These are phyloP conservation scores for Stemphylium lycopersici DNA, from an alignment of 2,329 filamentous ascomycete genomes.

Conservation along the genomic window DNA sequence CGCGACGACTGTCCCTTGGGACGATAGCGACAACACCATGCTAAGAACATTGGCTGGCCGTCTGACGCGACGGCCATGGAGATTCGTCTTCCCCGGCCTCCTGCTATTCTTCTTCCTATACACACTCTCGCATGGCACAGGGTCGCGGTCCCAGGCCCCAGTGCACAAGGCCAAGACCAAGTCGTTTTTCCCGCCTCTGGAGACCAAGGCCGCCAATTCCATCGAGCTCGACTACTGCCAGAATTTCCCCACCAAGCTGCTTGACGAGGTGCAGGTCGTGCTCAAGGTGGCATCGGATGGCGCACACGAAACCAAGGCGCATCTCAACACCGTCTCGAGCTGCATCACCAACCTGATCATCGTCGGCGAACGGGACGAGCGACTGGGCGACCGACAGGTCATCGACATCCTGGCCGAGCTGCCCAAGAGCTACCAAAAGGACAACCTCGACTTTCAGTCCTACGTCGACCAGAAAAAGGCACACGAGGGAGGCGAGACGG, in stretches of 20 bases:
- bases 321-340: conserved; percentile 60
- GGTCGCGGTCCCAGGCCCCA: conserved; percentile 17
- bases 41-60: conserved; percentile 35
- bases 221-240: conserved; percentile 48
- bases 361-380: conserved; percentile 65
- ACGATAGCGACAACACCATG: conserved; percentile 23
- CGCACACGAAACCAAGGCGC: conserved; percentile 50
- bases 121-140: conserved; percentile 35
- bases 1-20: conserved; percentile 7
- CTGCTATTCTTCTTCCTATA: conserved; percentile 42
- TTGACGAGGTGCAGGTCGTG: conserved; percentile 54
- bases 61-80: conserved; percentile 37
- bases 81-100: conserved; percentile 41
- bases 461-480: conserved; percentile 55
- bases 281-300: conserved; percentile 59
- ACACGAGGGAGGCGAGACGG: conserved; percentile 45
- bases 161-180: conserved; percentile 42
- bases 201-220: conserved; percentile 33
- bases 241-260: conserved; percentile 49
- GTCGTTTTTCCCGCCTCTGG: conserved; percentile 46
- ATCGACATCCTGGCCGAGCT: conserved; percentile 57
- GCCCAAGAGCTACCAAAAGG: conserved; percentile 51
- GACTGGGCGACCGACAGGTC: conserved; percentile 58
- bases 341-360: conserved; percentile 62
- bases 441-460: conserved; percentile 59